These are phyloP conservation scores for Elsinoe perseae DNA, from an alignment of 2,329 filamentous ascomycete species.

Conservation along the genomic window DNA sequence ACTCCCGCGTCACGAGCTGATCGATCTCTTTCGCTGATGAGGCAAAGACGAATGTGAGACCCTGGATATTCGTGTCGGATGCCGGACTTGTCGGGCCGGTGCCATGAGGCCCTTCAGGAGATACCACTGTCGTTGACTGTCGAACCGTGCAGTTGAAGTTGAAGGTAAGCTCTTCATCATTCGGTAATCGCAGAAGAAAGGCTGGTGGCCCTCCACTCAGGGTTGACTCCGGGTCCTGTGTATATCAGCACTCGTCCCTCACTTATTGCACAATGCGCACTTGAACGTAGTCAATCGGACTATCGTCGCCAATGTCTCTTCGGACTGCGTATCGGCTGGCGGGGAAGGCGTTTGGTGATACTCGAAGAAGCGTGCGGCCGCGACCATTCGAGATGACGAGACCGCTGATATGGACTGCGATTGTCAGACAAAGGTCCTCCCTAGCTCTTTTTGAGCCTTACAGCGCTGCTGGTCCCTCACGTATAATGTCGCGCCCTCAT, in stretches of 20 bases:
- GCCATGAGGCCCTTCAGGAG: slow-evolving; percentile 31
- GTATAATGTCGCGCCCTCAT: slow-evolving; percentile 72
- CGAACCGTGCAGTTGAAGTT: slow-evolving; percentile 82
- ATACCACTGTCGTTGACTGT: slow-evolving; percentile 39
- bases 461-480: slow-evolving; percentile 87
- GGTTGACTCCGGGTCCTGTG: slow-evolving; percentile 65
- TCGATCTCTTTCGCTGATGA: slow-evolving; percentile 81
- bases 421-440: slow-evolving; percentile 16
- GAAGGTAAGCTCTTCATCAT: slow-evolving; percentile 88
- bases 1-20: slow-evolving; percentile 87
- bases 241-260: not conserved
- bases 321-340: slow-evolving; percentile 67
- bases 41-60: slow-evolving; percentile 86
- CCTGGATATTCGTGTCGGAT: slow-evolving; percentile 71
- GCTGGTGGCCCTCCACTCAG: slow-evolving; percentile 45
- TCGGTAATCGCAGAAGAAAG: slow-evolving; percentile 79
- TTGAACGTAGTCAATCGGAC: slow-evolving; percentile 84
- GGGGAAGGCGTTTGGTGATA: slow-evolving; percentile 81
- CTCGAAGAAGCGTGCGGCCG: slow-evolving; percentile 66
- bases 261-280: slow-evolving; percentile 43
- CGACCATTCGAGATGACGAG: slow-evolving; percentile 73
- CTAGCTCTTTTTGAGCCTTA: slow-evolving; percentile 43
- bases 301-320: slow-evolving; percentile 64
- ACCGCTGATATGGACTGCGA: slow-evolving; percentile 74
- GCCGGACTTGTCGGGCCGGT: slow-evolving; percentile 37